Base-by-base conservation (phyloP, 2,329 filamentous ascomycete species). In the Alternaria brassicicola region DNA sequence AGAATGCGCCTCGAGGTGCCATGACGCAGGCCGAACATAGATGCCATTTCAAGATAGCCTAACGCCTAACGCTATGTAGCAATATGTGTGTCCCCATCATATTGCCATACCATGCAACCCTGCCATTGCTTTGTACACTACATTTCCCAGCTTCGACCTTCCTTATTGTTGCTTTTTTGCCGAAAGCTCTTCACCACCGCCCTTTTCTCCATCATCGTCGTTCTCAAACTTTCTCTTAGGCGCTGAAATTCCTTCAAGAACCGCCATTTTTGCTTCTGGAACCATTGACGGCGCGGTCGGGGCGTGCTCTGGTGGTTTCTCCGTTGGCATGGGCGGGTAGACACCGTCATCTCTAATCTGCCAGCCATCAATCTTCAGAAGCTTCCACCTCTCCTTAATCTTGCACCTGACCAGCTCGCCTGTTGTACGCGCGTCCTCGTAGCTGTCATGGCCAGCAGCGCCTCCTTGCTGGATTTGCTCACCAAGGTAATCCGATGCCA, bases 351-450 rank as follows among this genome's bases (percentile, higher is more conserved):
- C 66, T 28, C 57, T 64, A 35, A 75, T 66, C 33, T 65, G 81
- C 90, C 91, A 97, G 0, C 92, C 92, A 21, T 84, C 78, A 38
- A 79, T 77, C 75, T 86, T 84, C 82, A 95, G 81, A 30, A 78
- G 77, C 61, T 83, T 85, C 91, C 92, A 97, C 61, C 87, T 84
- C 53, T 89, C 83, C 51, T 82, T 84, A 6, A 96, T 83, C 75
- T 88, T 91, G 48, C 87, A 83, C 45, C 90, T 82, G 0, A 96
- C 91, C 50, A 99, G 77, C 59, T 98, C 93, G 0, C 94, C 95
- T 0, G 96, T 94, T 0, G 93, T 91, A 45, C 89, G 85, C 0
- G 95, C 92, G 73, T 99, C 95, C 76, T 99, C 95, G 25, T 89
- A 89, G 25, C 92, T 96, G 78, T 99, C 95, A 76, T 99, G 95